Percentiles rank a stretch among this genome's conserved stretches.
Conservation (phyloP, 2,329 filamentous ascomycete species). For the Calonectria pseudoreteaudii region DNA sequence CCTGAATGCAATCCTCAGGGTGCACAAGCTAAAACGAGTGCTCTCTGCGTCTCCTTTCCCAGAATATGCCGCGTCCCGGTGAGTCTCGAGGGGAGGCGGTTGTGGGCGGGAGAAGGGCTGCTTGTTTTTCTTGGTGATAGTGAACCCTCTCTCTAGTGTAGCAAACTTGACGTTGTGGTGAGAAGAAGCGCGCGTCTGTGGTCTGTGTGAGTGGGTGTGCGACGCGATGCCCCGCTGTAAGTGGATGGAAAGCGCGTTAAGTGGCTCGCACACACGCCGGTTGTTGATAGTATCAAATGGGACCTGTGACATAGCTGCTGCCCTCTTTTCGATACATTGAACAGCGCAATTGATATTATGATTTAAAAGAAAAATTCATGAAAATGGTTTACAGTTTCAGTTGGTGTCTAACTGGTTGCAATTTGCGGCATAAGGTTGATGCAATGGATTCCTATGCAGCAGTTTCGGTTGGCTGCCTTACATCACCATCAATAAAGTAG, state of each 20-base stretch:
- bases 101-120: neutral
- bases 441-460: neutral
- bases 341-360: neutral
- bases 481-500: neutral
- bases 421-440: neutral
- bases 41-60: neutral
- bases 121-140: neutral
- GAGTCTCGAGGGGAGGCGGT: neutral
- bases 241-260: slow-evolving; percentile 44
- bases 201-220: slow-evolving; percentile 30
- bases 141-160: slow-evolving; percentile 9
- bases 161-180: slow-evolving; percentile 22
- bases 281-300: neutral
- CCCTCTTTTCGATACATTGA: neutral
- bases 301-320: neutral
- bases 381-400: neutral
- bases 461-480: neutral
- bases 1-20: neutral
- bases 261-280: slow-evolving; percentile 29
- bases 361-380: neutral
- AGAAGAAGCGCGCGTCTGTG: slow-evolving; percentile 36
- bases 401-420: neutral
- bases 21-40: slow-evolving; percentile 9
- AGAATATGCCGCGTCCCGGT: neutral
- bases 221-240: slow-evolving; percentile 44